Percentiles rank a stretch among this genome's conserved stretches.
Evolutionary conservation across 352 stramenopile genomes (phyloP).

Genomic region (Saprolegnia diclina): DNA sequence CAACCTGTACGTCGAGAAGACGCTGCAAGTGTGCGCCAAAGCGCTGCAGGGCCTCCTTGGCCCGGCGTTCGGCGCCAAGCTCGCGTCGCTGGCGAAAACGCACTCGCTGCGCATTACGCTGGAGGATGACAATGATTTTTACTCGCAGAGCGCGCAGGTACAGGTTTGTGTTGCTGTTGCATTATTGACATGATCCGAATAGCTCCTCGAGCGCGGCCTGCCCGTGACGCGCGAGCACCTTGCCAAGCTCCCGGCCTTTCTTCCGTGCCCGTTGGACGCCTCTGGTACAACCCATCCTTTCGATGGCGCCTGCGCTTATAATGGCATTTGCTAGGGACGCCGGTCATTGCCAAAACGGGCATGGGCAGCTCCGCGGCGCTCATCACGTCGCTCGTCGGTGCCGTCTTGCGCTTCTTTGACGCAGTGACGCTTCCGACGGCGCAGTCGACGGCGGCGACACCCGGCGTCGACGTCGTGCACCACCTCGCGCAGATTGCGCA

Average conservation of each 20-base stretch:
- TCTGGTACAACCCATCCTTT: conserved; percentile 32
- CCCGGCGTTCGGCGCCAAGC: conserved; percentile 26
- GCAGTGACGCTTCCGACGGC: conserved; percentile 36
- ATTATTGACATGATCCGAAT: conserved; percentile 19
- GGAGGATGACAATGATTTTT: conserved; percentile 96
- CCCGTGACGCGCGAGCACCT: conserved; percentile 61
- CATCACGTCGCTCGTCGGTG: conserved; percentile 91
- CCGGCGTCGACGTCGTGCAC: conserved; percentile 73
- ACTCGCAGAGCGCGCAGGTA: conserved; percentile 84
- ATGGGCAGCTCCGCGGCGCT: conserved; percentile 94
- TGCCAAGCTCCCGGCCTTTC: conserved; percentile 67
- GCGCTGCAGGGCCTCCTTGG: conserved; percentile 36
- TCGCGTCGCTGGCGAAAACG: not conserved
- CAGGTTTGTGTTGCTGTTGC: not conserved
- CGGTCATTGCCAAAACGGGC: conserved; percentile 86
- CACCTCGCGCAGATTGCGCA: conserved; percentile 94
- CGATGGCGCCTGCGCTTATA: not conserved
- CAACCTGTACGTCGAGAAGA: conserved; percentile 91
- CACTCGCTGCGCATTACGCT: conserved; percentile 71
- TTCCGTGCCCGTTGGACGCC: conserved; percentile 66
- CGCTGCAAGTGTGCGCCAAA: conserved; percentile 52
- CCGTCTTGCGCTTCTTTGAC: conserved; percentile 79
- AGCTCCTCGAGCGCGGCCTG: conserved; percentile 65
- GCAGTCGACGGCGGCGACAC: conserved; percentile 27
- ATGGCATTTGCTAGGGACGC: conserved; percentile 30